phyloP scores from a whole-genome alignment of 192 early-diverging fungal species.

The Backusella liffmaniae region DNA sequence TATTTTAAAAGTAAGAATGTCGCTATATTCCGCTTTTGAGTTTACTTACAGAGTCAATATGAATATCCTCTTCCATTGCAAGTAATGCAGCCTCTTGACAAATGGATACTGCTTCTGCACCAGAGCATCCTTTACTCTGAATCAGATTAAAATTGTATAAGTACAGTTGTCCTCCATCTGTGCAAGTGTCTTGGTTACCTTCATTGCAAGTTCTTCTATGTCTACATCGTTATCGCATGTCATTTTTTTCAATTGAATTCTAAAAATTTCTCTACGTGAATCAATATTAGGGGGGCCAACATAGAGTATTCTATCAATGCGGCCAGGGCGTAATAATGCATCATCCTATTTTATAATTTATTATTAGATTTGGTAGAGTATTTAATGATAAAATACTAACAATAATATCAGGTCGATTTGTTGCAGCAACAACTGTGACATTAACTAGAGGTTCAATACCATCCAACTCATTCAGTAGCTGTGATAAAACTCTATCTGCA shows the following conservation, averaged over 20 bases:
- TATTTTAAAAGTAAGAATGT: no score
- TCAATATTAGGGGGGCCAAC: conserved; percentile 84
- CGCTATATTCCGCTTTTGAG: not conserved
- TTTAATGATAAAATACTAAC: conserved; percentile 33
- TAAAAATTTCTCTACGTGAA: conserved; percentile 79
- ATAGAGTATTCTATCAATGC: conserved; percentile 94
- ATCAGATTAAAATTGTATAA: not conserved
- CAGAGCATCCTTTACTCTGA: conserved; percentile 88
- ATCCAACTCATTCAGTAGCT: conserved; percentile 92
- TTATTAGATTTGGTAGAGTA: not conserved
- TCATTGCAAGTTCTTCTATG: conserved; percentile 57
- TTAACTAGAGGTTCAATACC: conserved; percentile 94
- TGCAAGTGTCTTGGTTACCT: conserved; percentile 32
- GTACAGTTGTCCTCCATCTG: not conserved
- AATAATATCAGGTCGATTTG: conserved; percentile 96
- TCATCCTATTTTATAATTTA: conserved; percentile 57
- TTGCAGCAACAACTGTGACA: conserved; percentile 97
- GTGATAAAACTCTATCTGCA: conserved; percentile 91
- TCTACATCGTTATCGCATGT: conserved; percentile 67
- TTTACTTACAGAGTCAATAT: conserved; percentile 38
- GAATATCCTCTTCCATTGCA: conserved; percentile 85
- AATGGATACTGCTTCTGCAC: conserved; percentile 90
- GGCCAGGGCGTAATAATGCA: conserved; percentile 89
- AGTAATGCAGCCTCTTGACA: conserved; percentile 92
- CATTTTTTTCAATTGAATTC: conserved; percentile 74